Conservation (phyloP, 148 eudicot species). For the Tetragonia tetragonoides region DNA sequence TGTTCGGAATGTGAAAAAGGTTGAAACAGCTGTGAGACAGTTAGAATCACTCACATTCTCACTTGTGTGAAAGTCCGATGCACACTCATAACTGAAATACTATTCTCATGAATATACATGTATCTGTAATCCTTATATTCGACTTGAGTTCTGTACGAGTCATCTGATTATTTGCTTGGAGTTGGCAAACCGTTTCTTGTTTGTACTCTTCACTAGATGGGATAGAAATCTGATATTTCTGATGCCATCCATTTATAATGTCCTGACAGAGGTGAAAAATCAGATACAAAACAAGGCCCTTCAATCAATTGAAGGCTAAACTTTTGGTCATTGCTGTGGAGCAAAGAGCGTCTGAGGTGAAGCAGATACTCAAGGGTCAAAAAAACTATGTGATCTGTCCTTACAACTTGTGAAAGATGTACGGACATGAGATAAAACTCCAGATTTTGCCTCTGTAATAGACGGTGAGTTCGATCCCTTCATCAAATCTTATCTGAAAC, state of each 20-base stretch:
- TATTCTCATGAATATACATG: background rate
- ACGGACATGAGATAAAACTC: constrained; percentile 69
- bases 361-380: constrained; percentile 78
- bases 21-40: constrained; percentile 69
- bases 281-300: constrained; percentile 82
- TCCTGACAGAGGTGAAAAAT: constrained; percentile 70
- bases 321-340: constrained; percentile 85
- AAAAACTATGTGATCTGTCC: constrained; percentile 92
- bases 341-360: constrained; percentile 92
- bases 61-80: constrained; percentile 85
- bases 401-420: constrained; percentile 97
- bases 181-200: background rate
- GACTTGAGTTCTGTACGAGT: background rate
- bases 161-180: constrained; percentile 1
- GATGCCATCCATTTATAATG: background rate
- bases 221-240: background rate
- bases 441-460: constrained; percentile 85
- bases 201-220: background rate
- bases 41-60: constrained; percentile 90
- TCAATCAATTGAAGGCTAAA: constrained; percentile 90
- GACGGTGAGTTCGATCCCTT: constrained; percentile 92
- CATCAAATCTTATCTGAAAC: constrained; percentile 74
- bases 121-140: background rate
- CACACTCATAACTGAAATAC: constrained; percentile 48
- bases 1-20: constrained; percentile 96